Base-by-base conservation (phyloP, 2,329 filamentous ascomycete genomes). In the Fusarium decemcellulare region DNA sequence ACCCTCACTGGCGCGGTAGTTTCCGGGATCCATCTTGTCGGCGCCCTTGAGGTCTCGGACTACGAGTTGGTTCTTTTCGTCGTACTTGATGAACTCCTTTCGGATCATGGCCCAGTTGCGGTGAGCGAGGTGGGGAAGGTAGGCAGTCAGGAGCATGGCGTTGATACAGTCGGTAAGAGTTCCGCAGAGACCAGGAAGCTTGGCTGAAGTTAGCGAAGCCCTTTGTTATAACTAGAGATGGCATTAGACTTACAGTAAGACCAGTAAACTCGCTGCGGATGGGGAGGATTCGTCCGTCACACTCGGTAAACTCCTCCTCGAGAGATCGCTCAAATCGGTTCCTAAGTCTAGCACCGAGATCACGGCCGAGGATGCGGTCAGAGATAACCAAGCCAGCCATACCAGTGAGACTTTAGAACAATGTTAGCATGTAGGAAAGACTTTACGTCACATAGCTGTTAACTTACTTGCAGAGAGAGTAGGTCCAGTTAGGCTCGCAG, bases 81-180 rank as follows among this genome's bases (percentile, higher is more conserved):
- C 51, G 27, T 57, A 56, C 14, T 43, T 32, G 34, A 61, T 32
- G 51, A 61, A 64, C 12, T 64, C 61, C 30, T 16, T 64, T 12
- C 61, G 57, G 32, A 64, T 61, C 57, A 64, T 64, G 12, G 61
- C 61, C 57, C 52, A 61, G 46, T 56, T 61, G 14, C 61, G 51
- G 52, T 64, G 61, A 27, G 57, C 57, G 14, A 64, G 51, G 15
- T 61, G 61, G 1, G 61, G 61, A 9, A 64, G 57, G 15, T 64
- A 64, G 37, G 57, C 57, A 29, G 61, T 64, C 29, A 64, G 27
- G 8, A 61, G 51, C 46, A 61, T 64, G 16, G 57, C 51, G 34
- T 61, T 64, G 46, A 64, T 64, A 34, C 57, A 61, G 46, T 64
- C 61, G n/a, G 57, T 61, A 14, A 64, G 39, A 18, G 61, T 61